Evolutionary conservation across 192 early-diverging fungal genomes (phyloP).

Genomic region (Pecoramyces ruminantium): DNA sequence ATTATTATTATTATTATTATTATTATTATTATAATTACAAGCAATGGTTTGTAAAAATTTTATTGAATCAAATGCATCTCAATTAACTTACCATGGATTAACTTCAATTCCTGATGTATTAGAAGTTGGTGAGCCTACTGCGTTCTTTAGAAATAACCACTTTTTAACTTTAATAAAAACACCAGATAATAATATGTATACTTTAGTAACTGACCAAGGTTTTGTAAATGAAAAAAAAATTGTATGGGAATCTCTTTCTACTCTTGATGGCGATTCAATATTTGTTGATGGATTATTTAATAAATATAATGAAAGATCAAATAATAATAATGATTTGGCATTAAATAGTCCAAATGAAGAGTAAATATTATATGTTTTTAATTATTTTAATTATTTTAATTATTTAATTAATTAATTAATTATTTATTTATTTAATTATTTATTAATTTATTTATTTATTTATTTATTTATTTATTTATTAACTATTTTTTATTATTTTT

Average conservation of each 20-base stretch:
- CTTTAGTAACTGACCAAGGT: conserved; percentile 53
- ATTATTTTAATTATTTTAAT: too few species aligned
- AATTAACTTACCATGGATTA: conserved; percentile 71
- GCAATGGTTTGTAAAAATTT: conserved; percentile 46
- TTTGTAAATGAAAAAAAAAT: conserved; percentile 40
- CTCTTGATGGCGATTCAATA: neutral
- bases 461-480: too few species aligned
- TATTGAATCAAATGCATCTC: conserved; percentile 54
- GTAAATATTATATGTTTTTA: too few species aligned
- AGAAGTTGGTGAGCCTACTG: conserved; percentile 18
- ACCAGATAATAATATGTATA: conserved; percentile 20
- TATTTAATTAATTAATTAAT: too few species aligned
- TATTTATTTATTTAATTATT: too few species aligned
- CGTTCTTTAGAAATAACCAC: conserved; percentile 76
- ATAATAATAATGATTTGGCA: neutral
- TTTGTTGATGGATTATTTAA: neutral
- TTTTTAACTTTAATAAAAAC: conserved; percentile 60
- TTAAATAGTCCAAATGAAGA: neutral
- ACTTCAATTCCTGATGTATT: conserved; percentile 36
- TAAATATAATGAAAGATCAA: neutral
- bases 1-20: too few species aligned
- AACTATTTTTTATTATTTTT: too few species aligned
- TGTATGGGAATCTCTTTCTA: conserved; percentile 51
- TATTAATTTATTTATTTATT: too few species aligned
- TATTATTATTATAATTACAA: neutral